These are phyloP conservation scores for Xylaria telfairii DNA, from an alignment of 495 filamentous ascomycete genomes.

Conservation along the genomic window DNA sequence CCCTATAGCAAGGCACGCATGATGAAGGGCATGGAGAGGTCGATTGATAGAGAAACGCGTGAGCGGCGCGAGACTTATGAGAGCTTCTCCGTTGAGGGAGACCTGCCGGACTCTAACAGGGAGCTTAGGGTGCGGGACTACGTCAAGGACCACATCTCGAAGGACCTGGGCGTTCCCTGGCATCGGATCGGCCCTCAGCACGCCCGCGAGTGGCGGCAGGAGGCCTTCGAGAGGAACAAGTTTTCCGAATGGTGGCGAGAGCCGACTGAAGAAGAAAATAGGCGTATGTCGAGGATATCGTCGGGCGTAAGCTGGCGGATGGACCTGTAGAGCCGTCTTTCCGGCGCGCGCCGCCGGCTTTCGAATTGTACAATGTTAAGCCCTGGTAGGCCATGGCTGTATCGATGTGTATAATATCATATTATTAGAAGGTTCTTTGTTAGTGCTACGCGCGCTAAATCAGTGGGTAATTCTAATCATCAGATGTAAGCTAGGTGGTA, in stretches of 20 bases:
- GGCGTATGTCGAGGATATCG: slow-evolving; percentile 28
- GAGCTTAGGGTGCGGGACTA: not conserved
- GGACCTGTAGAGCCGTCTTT: slow-evolving; percentile 14
- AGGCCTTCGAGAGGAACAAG: slow-evolving; percentile 38
- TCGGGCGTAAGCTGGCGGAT: slow-evolving; percentile 25
- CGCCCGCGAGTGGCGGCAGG: slow-evolving; percentile 39
- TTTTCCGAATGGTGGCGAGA: slow-evolving; percentile 37
- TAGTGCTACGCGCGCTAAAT: too few species aligned
- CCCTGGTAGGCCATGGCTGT: not conserved
- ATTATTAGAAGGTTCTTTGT: too few species aligned
- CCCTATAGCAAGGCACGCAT: slow-evolving; percentile 21
- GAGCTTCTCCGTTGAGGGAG: slow-evolving; percentile 22
- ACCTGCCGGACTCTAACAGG: not conserved
- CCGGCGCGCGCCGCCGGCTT: not conserved
- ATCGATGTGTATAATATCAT: not conserved
- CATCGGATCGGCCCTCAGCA: slow-evolving; percentile 40
- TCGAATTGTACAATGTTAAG: not conserved
- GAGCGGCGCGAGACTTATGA: slow-evolving; percentile 20
- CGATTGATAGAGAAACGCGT: not conserved
- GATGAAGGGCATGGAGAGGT: slow-evolving; percentile 28
- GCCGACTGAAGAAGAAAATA: slow-evolving; percentile 27
- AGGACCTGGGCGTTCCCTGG: slow-evolving; percentile 42
- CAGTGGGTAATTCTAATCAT: too few species aligned
- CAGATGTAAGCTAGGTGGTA: too few species aligned
- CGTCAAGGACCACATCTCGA: slow-evolving; percentile 43